Base-by-base conservation (phyloP, 305 asterid species). In the Solanum hybrid region DNA sequence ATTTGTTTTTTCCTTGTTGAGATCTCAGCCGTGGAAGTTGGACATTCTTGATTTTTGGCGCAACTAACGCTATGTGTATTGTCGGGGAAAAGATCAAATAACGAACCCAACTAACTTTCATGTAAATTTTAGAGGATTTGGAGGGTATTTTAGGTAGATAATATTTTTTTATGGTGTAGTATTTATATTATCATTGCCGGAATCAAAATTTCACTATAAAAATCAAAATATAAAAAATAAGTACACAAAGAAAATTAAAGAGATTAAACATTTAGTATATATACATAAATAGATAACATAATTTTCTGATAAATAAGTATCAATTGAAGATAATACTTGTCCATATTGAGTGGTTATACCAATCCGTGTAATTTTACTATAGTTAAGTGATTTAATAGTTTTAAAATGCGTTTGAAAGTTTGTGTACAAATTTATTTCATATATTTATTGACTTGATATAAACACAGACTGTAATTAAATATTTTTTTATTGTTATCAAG, bases 21-120 rank as follows among this genome's bases (percentile, higher is more conserved):
- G 89, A 91, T 91, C 89, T 87, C 78, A 71, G 31, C 91, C 92
- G 87, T 89, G 56, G 29, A n/a, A 85, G 60, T 31, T 66, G 60
- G 60, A 73, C 85, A 71, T n/a, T 85, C 92, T 90, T 69, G 93
- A 91, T 89, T 89, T 32, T 87, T 91, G 92, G 94, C 92, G 92
- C 91, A 90, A 91, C 92, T 77, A 71, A 75, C 92, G 93, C 90
- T 89, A 9, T 71, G 87, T 29, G 26, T 29, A 56, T 24, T 73
- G 78, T 24, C 87, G 76, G 34, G 27, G 36, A 37, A 56, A 88
- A 78, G 19, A 75, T 35, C 45, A 34, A 60, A 88, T 86, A 88
- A 90, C 91, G 91, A 92, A 89, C 90, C 91, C 91, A 88, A 89
- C 91, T 78, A 88, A 87, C 89, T 85, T 31, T 84, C 7, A 85